phyloP scores from a whole-genome alignment of 495 filamentous ascomycete species.

The Xylaria intraflava region DNA sequence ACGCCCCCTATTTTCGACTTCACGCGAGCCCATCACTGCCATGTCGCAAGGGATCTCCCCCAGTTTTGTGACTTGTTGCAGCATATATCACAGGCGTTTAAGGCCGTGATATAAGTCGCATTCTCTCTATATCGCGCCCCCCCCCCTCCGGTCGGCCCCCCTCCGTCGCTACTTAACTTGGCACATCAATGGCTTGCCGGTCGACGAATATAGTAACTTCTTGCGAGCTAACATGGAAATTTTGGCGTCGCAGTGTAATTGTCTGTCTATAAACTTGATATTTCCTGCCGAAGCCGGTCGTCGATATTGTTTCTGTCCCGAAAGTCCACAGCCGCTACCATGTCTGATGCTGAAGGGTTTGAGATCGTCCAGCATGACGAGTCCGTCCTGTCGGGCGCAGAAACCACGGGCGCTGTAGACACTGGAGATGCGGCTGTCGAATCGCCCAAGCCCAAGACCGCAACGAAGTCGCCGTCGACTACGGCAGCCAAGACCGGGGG shows the following conservation, averaged over 20 bases:
- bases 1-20: not conserved
- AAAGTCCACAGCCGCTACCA: conserved; percentile 18
- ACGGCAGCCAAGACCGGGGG: conserved; percentile 23
- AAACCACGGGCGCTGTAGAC: conserved; percentile 18
- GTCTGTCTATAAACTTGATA: not conserved
- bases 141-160: not conserved
- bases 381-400: conserved; percentile 28
- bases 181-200: conserved; percentile 1
- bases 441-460: conserved; percentile 16
- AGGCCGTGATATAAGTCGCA: conserved; percentile 5
- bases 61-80: conserved; percentile 27
- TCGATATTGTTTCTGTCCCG: conserved; percentile 9
- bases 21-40: not conserved
- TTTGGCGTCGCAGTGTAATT: conserved; percentile 16
- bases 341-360: conserved; percentile 41
- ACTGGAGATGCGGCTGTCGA: not conserved
- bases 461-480: conserved; percentile 25
- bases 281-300: conserved; percentile 10
- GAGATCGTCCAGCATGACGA: conserved; percentile 36
- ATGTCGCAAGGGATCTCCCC: conserved; percentile 15
- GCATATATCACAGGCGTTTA: conserved; percentile 17
- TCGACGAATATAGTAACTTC: not conserved
- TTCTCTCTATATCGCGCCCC: not conserved
- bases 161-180: not conserved
- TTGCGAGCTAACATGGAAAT: conserved; percentile 12